Base-by-base conservation (phyloP, 2,329 filamentous ascomycete genomes). In the Diplodia mutila region DNA sequence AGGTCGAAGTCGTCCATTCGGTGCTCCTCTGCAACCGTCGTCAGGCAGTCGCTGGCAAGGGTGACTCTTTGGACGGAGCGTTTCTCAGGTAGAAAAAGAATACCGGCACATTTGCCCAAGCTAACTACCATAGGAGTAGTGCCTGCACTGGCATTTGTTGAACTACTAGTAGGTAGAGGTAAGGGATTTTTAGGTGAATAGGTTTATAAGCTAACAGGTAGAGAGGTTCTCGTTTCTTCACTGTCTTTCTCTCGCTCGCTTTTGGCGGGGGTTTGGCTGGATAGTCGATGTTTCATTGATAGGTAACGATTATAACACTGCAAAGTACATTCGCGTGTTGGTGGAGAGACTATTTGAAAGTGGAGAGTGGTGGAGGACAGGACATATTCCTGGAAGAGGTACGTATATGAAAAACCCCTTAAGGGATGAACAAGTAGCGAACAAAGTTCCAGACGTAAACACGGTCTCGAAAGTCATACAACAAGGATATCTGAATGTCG, bases 11-110 rank as follows among this genome's bases (percentile, higher is more conserved):
- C 3, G 66, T 68, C 14, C 27, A 39, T 25, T 27, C 37, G 11
- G 61, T 68, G n/a, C 27, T 68, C 16, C 7, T 32, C 8, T 46
- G 18, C 9, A 61, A 53, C 9, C 48, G 55, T 6, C 39, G 53
- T 18, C 6, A 27, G 27, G 42, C 54, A n/a, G 11, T 29, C 8
- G 53, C 52, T 23, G 29, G 25, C 11, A 12, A 9, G 8, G 53
- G 65, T 2, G 53, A 63, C 21, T 18, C 16, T 23, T 14, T 18
- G 25, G 57, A 51, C 4, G 57, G 66, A 3, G 55, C 49, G n/a
- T 66, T 61, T 16, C 37, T 29, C n/a, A 61, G 65, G 29, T 59
- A 51, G 29, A 34, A 23, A 18, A 42, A 7, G 39, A 16, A 6
- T 42, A 42, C 18, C 39, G 14, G 18, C 18, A 8, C 7, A 18